Evolutionary conservation across 2,329 filamentous ascomycete genomes (phyloP).

Genomic region (Pseudofabraea citricarpa): DNA sequence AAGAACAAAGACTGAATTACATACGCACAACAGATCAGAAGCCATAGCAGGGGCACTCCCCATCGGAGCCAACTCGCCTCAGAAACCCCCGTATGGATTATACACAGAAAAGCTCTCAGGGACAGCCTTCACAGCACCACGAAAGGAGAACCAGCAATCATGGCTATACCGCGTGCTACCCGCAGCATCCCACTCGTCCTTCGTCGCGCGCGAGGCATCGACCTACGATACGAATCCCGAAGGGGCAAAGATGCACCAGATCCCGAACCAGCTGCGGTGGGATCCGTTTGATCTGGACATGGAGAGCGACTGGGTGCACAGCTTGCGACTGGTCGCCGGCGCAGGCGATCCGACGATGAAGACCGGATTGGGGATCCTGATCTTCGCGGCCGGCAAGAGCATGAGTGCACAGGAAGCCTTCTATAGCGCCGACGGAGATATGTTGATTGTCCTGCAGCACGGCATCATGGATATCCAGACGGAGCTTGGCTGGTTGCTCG

Average conservation of each 20-base stretch:
- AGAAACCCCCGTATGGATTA: slow-evolving; percentile 62
- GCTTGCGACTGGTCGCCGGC: slow-evolving; percentile 63
- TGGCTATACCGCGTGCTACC: slow-evolving; percentile 55
- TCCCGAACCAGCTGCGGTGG: slow-evolving; percentile 80
- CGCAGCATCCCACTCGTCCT: slow-evolving; percentile 45
- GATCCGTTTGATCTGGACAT: slow-evolving; percentile 66
- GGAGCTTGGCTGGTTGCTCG: slow-evolving; percentile 67
- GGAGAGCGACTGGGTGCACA: slow-evolving; percentile 63
- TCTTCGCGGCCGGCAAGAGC: slow-evolving; percentile 73
- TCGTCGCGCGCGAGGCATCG: slow-evolving; percentile 36
- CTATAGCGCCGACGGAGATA: slow-evolving; percentile 79
- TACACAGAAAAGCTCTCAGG: slow-evolving; percentile 63
- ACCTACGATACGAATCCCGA: slow-evolving; percentile 38
- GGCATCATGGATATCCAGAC: slow-evolving; percentile 72
- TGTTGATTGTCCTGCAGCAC: slow-evolving; percentile 71
- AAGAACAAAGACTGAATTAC: too few species aligned
- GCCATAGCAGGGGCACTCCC: slow-evolving; percentile 61
- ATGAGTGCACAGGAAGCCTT: slow-evolving; percentile 75
- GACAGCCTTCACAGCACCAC: slow-evolving; percentile 52
- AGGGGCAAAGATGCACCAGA: slow-evolving; percentile 50
- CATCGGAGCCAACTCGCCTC: slow-evolving; percentile 62
- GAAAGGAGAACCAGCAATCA: slow-evolving; percentile 50
- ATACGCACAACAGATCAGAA: slow-evolving; percentile 47
- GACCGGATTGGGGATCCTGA: slow-evolving; percentile 71
- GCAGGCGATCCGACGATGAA: slow-evolving; percentile 78